These are phyloP conservation scores for Nicotiana noctiflora DNA, from an alignment of 257 asterid species.

Conservation along the genomic window DNA sequence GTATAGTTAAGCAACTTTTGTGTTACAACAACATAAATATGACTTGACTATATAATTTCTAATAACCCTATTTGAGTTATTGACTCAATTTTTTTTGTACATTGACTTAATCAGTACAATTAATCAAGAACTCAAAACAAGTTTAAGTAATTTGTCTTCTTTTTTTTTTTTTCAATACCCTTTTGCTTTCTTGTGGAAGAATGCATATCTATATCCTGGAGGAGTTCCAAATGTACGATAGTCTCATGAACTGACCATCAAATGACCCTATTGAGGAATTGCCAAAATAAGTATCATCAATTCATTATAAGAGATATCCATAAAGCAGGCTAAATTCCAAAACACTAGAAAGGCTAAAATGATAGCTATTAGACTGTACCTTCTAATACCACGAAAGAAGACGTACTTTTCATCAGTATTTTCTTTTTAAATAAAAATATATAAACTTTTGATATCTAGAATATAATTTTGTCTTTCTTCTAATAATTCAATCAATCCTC, in stretches of 20 bases:
- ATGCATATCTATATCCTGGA: neutral
- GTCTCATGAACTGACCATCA: slow-evolving; percentile 10
- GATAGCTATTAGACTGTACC: slow-evolving; percentile 12
- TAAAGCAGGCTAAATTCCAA: neutral
- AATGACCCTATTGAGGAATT: slow-evolving; percentile 9
- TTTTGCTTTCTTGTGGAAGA: neutral
- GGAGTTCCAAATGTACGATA: slow-evolving; percentile 9
- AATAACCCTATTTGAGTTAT: no score
- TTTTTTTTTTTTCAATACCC: neutral
- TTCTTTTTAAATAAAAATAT: no score
- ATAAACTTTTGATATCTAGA: neutral
- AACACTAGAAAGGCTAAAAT: slow-evolving; percentile 6
- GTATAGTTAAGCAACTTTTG: no score
- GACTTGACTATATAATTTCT: no score
- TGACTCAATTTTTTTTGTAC: neutral
- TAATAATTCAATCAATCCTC: neutral
- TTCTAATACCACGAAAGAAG: slow-evolving; percentile 9
- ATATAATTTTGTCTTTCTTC: neutral
- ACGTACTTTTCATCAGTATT: neutral
- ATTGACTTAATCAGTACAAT: neutral
- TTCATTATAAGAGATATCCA: neutral
- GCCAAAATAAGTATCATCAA: neutral
- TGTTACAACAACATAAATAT: no score
- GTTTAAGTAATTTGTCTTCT: neutral
- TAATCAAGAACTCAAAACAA: neutral